These are phyloP conservation scores for Puccinia polysora DNA, from an alignment of 1,284 basidiomycete species.

Conservation along the genomic window DNA sequence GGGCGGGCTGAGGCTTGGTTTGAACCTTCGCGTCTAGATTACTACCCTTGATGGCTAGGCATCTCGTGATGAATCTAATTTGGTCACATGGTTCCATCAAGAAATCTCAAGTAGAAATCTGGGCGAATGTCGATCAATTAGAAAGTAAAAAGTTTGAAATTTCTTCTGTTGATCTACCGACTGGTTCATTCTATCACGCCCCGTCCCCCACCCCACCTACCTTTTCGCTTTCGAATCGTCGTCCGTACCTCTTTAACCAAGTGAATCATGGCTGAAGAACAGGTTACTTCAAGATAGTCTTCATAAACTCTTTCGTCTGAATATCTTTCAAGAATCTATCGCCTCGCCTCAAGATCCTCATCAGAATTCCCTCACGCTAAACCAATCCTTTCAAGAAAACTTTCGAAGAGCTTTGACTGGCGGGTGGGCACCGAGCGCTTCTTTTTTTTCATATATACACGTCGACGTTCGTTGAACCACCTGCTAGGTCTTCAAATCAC, in stretches of 20 bases:
- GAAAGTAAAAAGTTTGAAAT: conserved; percentile 67
- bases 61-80: conserved; percentile 82
- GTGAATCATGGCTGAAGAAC: conserved; percentile 43
- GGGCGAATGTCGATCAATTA: conserved; percentile 67
- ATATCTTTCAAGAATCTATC: conserved; percentile 64
- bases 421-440: conserved; percentile 60
- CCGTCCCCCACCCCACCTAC: neutral
- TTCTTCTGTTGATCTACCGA: no score
- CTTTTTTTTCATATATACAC: neutral
- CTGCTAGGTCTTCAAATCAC: neutral
- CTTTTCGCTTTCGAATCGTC: conserved; percentile 1
- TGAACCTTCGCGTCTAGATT: conserved; percentile 60
- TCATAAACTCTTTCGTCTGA: conserved; percentile 64
- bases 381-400: conserved; percentile 70
- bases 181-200: conserved; percentile 19
- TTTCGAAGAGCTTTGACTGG: conserved; percentile 85
- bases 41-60: conserved; percentile 76
- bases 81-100: conserved; percentile 80
- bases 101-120: conserved; percentile 68
- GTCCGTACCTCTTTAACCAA: neutral
- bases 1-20: no score
- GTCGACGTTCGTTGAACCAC: conserved; percentile 43
- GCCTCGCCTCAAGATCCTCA: conserved; percentile 46
- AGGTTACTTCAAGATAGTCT: conserved; percentile 71
- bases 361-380: conserved; percentile 57